Evolutionary conservation across 2,329 filamentous ascomycete genomes (phyloP), one percentile per base, ranked within the genome.

Genomic region (Xylariaceae sp.): DNA sequence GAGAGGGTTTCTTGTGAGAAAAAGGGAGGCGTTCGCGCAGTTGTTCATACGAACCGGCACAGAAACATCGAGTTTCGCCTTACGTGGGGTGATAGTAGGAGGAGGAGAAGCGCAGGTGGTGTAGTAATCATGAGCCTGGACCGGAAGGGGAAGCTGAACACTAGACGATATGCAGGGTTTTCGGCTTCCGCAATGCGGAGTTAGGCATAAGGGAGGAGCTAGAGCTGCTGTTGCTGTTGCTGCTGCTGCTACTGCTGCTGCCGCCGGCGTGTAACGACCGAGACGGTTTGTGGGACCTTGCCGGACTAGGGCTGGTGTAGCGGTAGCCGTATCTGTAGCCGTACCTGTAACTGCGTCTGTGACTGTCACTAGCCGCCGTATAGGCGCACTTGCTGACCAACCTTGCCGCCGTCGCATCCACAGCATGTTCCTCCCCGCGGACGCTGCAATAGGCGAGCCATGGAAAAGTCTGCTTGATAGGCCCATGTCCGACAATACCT

Each of bases 141-240:
- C 27, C 57, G 47, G 53, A 52, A 48, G 48, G 43, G 41, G 53
- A 39, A 49, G 47, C 32, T 55, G 27, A 51, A 43, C 37, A 29
- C 40, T 52, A 45, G 42, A 42, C 23, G 48, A 50, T 33, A 43
- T 62, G 60, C 60, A 65, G 53, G 59, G 52, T 63, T 63, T 63
- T 64, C 53, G 56, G 53, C 53, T 55, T 55, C 58, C 51, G 59
- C 33, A 62, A 63, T 57, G 59, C 62, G 64, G 65, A 54, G 55
- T 41, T 46, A 39, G 46, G 32, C 53, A 29, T 43, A 32, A 24
- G 20, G 27, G 18, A 37, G 13, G 16, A 26, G 26, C 26, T 23
- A 29, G 33, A 36, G 33, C 30, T 24, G 35, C 2, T 32, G 39
- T 21, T 26, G 24, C 2, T 5, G 24, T 18, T 47, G 27, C 16